phyloP scores from a whole-genome alignment of 441 rosid genomes.

The Omphalea diandra region DNA sequence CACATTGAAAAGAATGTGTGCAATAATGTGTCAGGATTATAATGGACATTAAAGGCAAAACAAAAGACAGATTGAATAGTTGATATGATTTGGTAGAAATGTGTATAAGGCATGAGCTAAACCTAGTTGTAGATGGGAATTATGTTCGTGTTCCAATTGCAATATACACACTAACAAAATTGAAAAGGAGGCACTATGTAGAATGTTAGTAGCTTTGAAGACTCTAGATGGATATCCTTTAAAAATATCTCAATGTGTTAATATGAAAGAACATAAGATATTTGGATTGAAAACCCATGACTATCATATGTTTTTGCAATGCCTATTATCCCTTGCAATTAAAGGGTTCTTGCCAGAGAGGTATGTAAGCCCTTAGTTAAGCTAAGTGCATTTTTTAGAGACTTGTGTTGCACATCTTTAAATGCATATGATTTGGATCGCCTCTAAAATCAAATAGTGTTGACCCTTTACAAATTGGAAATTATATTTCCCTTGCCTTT shows the following conservation, averaged over 20 bases:
- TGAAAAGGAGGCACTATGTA: neutral
- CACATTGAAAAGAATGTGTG: slow-evolving; percentile 8
- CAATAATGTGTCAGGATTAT: neutral
- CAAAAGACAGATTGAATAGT: neutral
- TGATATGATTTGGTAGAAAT: neutral
- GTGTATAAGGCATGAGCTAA: neutral
- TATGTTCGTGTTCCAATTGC: neutral
- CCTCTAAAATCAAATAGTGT: neutral
- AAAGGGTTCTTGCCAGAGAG: neutral
- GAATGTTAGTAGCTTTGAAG: neutral
- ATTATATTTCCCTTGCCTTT: neutral
- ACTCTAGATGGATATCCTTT: neutral
- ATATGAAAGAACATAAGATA: neutral
- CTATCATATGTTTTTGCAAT: neutral
- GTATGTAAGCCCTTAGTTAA: neutral
- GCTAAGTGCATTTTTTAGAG: neutral
- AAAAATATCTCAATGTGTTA: neutral
- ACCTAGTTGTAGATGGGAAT: neutral
- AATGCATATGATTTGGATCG: neutral
- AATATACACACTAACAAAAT: neutral
- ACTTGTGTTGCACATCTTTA: neutral
- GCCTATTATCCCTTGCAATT: neutral
- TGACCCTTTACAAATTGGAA: neutral
- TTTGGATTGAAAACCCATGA: neutral
- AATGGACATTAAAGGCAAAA: neutral